A percentile compares a stretch with the other conserved stretches of the same genome.
phyloP scores from a whole-genome alignment of 768 basidiomycete genomes.

The Udeniomyces megalosporus region DNA sequence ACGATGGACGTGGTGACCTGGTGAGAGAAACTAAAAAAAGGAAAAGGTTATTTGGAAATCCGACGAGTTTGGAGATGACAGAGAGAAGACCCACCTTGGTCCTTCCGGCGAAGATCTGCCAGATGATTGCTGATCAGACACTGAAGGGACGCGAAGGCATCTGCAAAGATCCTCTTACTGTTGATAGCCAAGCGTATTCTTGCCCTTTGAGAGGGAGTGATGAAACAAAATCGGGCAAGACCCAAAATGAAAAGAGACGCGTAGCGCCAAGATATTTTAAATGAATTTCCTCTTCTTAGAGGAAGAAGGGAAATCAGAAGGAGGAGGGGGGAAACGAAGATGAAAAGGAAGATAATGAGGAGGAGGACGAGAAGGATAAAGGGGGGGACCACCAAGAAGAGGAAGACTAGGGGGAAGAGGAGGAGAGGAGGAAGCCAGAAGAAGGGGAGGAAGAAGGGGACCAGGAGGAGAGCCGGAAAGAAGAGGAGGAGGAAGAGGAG shows the following conservation, averaged over 20 bases:
- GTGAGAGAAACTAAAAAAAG: no score
- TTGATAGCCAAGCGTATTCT: constrained; percentile 36
- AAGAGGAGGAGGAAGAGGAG: constrained; percentile 71
- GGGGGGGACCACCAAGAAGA: neutral
- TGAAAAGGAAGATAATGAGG: neutral
- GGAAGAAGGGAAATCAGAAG: neutral
- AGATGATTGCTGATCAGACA: neutral
- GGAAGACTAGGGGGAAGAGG: neutral
- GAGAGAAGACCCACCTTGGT: no score
- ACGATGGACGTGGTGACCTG: constrained; percentile 37
- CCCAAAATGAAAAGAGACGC: no score
- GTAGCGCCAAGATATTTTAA: neutral
- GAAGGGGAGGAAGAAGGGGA: neutral
- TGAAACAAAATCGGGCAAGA: no score
- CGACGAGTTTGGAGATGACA: no score
- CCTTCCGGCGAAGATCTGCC: constrained; percentile 28
- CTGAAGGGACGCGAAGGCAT: neutral
- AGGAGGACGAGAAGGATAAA: neutral
- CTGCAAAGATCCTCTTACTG: no score
- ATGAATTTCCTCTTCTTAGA: neutral
- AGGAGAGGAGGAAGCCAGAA: neutral
- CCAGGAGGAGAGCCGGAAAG: constrained; percentile 64
- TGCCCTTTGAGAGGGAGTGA: constrained; percentile 38
- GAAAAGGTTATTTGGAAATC: no score
- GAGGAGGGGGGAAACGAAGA: no score